Evolutionary conservation across 2,329 filamentous ascomycete genomes (phyloP).

Genomic region (Arthroderma sp.): DNA sequence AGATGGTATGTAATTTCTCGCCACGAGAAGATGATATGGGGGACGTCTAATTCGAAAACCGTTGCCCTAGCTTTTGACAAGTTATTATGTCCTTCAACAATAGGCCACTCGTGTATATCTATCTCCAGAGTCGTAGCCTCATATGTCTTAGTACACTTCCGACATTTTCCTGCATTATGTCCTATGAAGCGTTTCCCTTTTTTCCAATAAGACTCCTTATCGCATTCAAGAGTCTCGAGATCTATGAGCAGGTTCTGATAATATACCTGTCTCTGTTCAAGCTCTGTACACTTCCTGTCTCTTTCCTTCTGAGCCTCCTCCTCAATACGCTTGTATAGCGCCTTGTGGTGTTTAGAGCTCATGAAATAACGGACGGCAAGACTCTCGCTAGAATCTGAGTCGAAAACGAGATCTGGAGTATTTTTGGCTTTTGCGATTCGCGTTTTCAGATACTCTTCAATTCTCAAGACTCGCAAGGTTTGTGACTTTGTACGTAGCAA

Average conservation of each 20-base stretch:
- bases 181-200: background rate
- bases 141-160: constrained; percentile 21
- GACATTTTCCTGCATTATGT: constrained; percentile 17
- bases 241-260: constrained; percentile 19
- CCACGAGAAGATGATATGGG: constrained; percentile 34
- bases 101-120: constrained; percentile 43
- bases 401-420: constrained; percentile 20
- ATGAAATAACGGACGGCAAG: constrained; percentile 40
- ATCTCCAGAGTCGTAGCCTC: constrained; percentile 34
- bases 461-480: constrained; percentile 30
- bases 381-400: constrained; percentile 15
- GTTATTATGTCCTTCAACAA: constrained; percentile 23
- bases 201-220: background rate
- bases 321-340: constrained; percentile 27
- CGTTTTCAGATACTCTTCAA: constrained; percentile 37
- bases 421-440: constrained; percentile 16
- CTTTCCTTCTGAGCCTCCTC: constrained; percentile 26
- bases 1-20: constrained; percentile 33
- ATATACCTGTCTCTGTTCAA: constrained; percentile 5
- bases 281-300: constrained; percentile 18
- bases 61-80: constrained; percentile 26
- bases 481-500: constrained; percentile 32
- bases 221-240: constrained; percentile 5
- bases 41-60: constrained; percentile 41
- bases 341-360: constrained; percentile 30